Conservation (phyloP, 805 yeast species). For the Priceomyces haplophilus region DNA sequence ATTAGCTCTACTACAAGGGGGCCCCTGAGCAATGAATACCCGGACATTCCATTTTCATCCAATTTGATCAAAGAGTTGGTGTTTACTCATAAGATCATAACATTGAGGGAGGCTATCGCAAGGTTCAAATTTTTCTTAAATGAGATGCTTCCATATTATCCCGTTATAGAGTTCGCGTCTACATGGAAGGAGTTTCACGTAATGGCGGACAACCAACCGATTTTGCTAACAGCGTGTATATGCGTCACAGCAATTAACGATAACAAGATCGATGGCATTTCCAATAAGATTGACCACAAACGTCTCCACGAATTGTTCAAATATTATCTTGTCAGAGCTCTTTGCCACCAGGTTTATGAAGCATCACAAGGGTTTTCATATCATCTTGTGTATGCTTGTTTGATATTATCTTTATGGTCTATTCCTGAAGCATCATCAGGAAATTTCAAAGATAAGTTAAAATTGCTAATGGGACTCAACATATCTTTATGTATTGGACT, state of each 20-base stretch:
- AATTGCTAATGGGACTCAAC: constrained; percentile 43
- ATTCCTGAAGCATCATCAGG: constrained; percentile 52
- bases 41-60: background rate
- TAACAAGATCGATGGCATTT: constrained; percentile 11
- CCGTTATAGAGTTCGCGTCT: constrained; percentile 43
- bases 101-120: constrained; percentile 29
- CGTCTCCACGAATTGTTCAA: constrained; percentile 40
- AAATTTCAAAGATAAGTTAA: constrained; percentile 51
- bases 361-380: constrained; percentile 42
- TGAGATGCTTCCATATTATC: constrained; percentile 46
- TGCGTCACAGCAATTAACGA: constrained; percentile 48
- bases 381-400: constrained; percentile 40
- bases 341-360: constrained; percentile 43
- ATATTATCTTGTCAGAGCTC: constrained; percentile 43
- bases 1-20: background rate
- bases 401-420: constrained; percentile 50
- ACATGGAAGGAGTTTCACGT: constrained; percentile 35
- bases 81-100: constrained; percentile 28
- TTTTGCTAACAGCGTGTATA: constrained; percentile 41
- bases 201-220: constrained; percentile 41
- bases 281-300: constrained; percentile 16
- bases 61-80: constrained; percentile 32
- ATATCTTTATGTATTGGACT: constrained; percentile 49
- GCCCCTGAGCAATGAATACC: background rate
- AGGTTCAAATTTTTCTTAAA: constrained; percentile 35